A percentile compares a stretch with the other conserved stretches of the same genome.
These are phyloP conservation scores for Taxillus chinensis DNA, from an alignment of 164 flowering plant species.

Conservation along the genomic window DNA sequence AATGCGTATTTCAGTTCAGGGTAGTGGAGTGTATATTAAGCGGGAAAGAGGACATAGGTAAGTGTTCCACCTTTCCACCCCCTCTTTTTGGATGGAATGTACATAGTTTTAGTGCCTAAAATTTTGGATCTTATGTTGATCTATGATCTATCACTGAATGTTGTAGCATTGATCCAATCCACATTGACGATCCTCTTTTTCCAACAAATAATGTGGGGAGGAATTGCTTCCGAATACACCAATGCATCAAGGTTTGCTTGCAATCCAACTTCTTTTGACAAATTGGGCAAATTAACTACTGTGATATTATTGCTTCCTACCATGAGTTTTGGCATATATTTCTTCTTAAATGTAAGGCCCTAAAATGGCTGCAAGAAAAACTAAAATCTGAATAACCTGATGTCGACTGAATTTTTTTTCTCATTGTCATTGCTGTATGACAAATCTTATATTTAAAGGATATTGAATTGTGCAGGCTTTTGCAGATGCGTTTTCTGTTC, in stretches of 20 bases:
- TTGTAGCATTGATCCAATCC: conserved; percentile 89
- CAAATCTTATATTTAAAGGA: too few species aligned
- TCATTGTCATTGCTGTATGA: too few species aligned
- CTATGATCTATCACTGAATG: conserved; percentile 4
- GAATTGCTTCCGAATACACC: conserved; percentile 95
- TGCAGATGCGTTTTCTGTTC: conserved; percentile 73
- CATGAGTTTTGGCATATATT: too few species aligned
- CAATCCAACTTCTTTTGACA: not conserved
- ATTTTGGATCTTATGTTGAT: conserved; percentile 2
- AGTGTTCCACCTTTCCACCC: conserved; percentile 4
- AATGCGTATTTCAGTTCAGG: conserved; percentile 89
- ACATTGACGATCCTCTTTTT: conserved; percentile 90
- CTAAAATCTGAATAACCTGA: too few species aligned
- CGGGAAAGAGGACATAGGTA: conserved; percentile 90
- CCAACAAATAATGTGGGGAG: conserved; percentile 91
- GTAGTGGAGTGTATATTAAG: conserved; percentile 77
- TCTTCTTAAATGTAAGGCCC: too few species aligned
- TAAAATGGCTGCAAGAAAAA: too few species aligned
- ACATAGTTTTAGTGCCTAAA: not conserved
- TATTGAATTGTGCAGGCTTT: conserved; percentile 54
- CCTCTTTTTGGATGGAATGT: not conserved
- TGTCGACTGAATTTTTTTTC: too few species aligned
- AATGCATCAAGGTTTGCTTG: conserved; percentile 77
- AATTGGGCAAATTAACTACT: not conserved
- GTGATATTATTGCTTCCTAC: not conserved